These are phyloP conservation scores for Quercus berberidifolia DNA, from an alignment of 306 rosid genomes.

Conservation along the genomic window DNA sequence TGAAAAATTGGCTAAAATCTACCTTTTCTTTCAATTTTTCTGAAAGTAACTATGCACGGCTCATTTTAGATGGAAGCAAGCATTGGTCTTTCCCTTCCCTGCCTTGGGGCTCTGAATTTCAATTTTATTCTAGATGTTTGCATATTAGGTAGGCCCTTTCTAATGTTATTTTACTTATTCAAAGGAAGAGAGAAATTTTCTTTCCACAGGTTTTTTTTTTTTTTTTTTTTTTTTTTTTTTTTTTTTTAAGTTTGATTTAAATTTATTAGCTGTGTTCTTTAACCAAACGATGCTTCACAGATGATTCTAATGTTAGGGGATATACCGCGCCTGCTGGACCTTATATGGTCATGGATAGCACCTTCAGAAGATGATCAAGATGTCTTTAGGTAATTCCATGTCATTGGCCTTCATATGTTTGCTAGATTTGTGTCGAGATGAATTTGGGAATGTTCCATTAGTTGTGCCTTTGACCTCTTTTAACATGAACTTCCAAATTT, in stretches of 20 bases:
- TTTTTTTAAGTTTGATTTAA: no score
- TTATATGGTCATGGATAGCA: slow-evolving; percentile 97
- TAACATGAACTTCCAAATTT: slow-evolving; percentile 11
- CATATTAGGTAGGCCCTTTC: background rate
- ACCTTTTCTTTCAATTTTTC: background rate
- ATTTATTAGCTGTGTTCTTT: slow-evolving; percentile 20
- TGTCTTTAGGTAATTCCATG: slow-evolving; percentile 58
- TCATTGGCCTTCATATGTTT: slow-evolving; percentile 22
- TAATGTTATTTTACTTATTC: background rate
- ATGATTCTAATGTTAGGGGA: slow-evolving; percentile 89
- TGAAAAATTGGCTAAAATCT: background rate
- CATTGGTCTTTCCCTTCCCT: background rate
- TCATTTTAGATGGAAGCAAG: background rate
- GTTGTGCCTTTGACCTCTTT: slow-evolving; percentile 9
- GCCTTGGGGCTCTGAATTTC: background rate
- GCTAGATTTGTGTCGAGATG: slow-evolving; percentile 2
- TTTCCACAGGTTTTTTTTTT: background rate
- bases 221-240: background rate
- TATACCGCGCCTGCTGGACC: slow-evolving; percentile 80
- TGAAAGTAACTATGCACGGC: background rate
- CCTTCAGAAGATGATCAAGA: slow-evolving; percentile 76
- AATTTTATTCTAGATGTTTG: background rate
- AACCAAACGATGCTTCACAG: slow-evolving; percentile 39
- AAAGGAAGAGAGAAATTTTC: background rate
- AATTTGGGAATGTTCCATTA: slow-evolving; percentile 4